Evolutionary conservation across 1,284 basidiomycete species (phyloP).

Genomic region (Prillingera fragicola): DNA sequence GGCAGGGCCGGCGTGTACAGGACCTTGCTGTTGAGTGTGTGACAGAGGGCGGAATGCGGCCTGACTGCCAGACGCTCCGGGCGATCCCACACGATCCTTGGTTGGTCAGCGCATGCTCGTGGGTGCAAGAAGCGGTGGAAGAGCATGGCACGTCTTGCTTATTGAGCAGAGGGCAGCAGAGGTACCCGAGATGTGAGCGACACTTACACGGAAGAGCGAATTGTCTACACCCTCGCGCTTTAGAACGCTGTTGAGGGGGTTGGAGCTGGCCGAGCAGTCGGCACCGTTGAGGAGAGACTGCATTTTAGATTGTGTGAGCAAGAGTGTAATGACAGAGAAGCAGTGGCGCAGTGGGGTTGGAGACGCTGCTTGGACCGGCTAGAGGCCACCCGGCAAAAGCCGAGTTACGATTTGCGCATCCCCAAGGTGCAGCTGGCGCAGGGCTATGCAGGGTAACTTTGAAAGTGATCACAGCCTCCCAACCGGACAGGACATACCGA

Average conservation of each 20-base stretch:
- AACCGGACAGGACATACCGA: too few relatives aligned
- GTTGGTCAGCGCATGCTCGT: slow-evolving; percentile 7
- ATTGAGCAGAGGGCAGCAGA: background rate
- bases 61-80: slow-evolving; percentile 7
- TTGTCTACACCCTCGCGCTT: slow-evolving; percentile 89
- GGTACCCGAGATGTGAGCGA: background rate
- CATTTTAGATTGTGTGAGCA: slow-evolving; percentile 28
- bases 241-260: slow-evolving; percentile 82
- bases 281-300: slow-evolving; percentile 73
- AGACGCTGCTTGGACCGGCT: too few relatives aligned
- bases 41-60: slow-evolving; percentile 14
- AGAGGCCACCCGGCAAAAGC: too few relatives aligned
- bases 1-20: too few relatives aligned
- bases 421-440: too few relatives aligned
- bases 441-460: too few relatives aligned
- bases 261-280: slow-evolving; percentile 78
- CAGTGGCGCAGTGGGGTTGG: background rate
- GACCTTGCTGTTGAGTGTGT: too few relatives aligned
- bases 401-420: too few relatives aligned
- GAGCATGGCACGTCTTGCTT: background rate
- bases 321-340: background rate
- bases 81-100: slow-evolving; percentile 15
- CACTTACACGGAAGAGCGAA: slow-evolving; percentile 55
- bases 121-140: background rate
- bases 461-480: too few relatives aligned